A percentile compares a stretch with the other conserved stretches of the same genome.
phyloP scores from a whole-genome alignment of 495 filamentous ascomycete genomes.

The Aspergillus nidulans region DNA sequence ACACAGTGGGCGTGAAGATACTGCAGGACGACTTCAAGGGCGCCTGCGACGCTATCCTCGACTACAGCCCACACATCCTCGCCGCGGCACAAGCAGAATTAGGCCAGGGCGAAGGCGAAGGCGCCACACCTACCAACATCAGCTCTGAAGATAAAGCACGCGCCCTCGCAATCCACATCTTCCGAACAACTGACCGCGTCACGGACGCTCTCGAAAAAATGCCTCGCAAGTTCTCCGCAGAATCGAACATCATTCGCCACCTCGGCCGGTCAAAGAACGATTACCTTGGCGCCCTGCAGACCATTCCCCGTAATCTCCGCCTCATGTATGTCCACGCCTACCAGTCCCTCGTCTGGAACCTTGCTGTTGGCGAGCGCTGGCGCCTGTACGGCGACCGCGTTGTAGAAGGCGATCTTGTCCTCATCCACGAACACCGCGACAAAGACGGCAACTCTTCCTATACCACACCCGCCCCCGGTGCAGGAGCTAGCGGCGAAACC shows the following conservation, averaged over 20 bases:
- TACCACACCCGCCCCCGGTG: constrained; percentile 4
- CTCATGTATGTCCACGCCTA: constrained; percentile 97
- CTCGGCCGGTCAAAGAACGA: constrained; percentile 55
- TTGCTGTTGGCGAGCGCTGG: constrained; percentile 73
- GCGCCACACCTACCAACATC: constrained; percentile 35
- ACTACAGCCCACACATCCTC: constrained; percentile 54
- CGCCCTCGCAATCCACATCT: constrained; percentile 69
- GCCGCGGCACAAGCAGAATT: constrained; percentile 32
- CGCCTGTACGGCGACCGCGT: constrained; percentile 63
- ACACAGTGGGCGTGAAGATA: constrained; percentile 76
- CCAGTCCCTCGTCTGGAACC: constrained; percentile 92
- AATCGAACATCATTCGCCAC: constrained; percentile 70
- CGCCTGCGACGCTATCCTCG: constrained; percentile 68
- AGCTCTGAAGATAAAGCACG: constrained; percentile 70
- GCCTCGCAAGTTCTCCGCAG: constrained; percentile 79
- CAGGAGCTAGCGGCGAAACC: background rate
- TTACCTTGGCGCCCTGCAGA: constrained; percentile 71
- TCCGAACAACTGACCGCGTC: constrained; percentile 53
- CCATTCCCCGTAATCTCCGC: constrained; percentile 71
- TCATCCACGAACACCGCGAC: constrained; percentile 55
- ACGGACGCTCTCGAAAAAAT: constrained; percentile 58
- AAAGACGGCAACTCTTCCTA: constrained; percentile 23
- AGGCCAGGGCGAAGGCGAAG: constrained; percentile 15
- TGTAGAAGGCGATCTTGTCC: constrained; percentile 80
- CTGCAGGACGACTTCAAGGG: constrained; percentile 74